Percentiles rank a stretch among this genome's conserved stretches.
Conservation (phyloP, 352 stramenopile species). For the Globisporangium spiculum region DNA sequence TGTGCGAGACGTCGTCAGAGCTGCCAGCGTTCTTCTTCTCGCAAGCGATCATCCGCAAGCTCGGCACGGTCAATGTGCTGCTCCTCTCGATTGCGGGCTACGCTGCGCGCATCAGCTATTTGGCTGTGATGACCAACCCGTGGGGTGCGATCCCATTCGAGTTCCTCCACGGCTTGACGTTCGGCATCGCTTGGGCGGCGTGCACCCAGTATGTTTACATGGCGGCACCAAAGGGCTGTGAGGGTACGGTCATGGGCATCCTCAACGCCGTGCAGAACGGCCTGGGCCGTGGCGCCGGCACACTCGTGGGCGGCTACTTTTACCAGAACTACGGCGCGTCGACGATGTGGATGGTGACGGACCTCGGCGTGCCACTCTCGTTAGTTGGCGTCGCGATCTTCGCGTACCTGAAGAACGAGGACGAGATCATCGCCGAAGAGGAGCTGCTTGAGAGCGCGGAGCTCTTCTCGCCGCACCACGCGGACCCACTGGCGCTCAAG, state of each 20-base stretch:
- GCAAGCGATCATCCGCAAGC: constrained; percentile 58
- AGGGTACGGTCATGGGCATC: constrained; percentile 77
- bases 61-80: constrained; percentile 73
- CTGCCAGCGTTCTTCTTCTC: constrained; percentile 82
- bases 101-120: constrained; percentile 64
- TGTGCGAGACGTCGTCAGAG: constrained; percentile 79
- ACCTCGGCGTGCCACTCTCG: constrained; percentile 63
- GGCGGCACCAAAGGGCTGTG: constrained; percentile 46
- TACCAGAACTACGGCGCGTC: constrained; percentile 66
- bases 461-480: constrained; percentile 60
- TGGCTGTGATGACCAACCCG: constrained; percentile 74
- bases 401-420: constrained; percentile 53
- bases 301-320: constrained; percentile 71
- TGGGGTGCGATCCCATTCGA: constrained; percentile 81
- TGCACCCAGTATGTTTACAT: constrained; percentile 78
- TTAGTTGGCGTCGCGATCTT: constrained; percentile 54
- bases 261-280: constrained; percentile 78
- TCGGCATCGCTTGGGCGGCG: constrained; percentile 68
- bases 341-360: constrained; percentile 68
- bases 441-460: constrained; percentile 51
- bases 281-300: constrained; percentile 57
- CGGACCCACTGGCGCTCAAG: constrained; percentile 39
- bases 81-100: constrained; percentile 70
- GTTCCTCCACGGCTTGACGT: constrained; percentile 75
- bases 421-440: constrained; percentile 26